Evolutionary conservation across 768 basidiomycete species (phyloP), one percentile per base, ranked within the genome.

Genomic region (Calvatia gigantea): DNA sequence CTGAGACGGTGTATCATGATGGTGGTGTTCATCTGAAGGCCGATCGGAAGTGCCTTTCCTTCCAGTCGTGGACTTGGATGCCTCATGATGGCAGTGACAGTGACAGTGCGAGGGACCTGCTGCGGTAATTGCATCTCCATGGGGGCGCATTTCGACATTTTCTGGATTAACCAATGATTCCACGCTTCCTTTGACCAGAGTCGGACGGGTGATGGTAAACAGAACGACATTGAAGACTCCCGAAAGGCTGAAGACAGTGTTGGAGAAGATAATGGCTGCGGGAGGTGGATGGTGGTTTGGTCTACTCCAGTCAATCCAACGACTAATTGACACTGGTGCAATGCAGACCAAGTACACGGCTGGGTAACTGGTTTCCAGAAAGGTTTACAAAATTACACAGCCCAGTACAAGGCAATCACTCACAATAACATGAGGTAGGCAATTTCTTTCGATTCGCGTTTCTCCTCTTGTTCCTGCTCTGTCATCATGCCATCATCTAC

Each of bases 341-440:
- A 73, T 52, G 32, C 65, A 66, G 66, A 62, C 65, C 57, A 75
- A 71, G 59, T 78, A 78, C 15, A 78, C 70, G 8, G 73, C 68
- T 25, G 79, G 80, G 56, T 80, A 80, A 58, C 79, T 80, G 55
- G 2, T 31, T 37, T 33, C 11, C 45, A 3, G 2, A 6, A 35
- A 29, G 15, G 38, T 17, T 38, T 47, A 46, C 41, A 11, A 32
- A 14, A 27, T 37, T 37, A 37, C 35, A 17, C 0, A 44, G 23
- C 14, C 3, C 45, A 33, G 54, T n/a, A n/a, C n/a, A n/a, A n/a
- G n/a, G n/a, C 17, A 19, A 46, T 15, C 17, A 67, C 79, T 64
- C 57, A 81, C 79, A 74, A 78, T n/a, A 80, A 65, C 75, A 80
- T 75, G 28, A 74, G 65, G 33, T 72, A 66, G 8, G 79, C 79